phyloP scores from a whole-genome alignment of 2,329 filamentous ascomycete genomes.

The Penicillium aurantiogriseum region DNA sequence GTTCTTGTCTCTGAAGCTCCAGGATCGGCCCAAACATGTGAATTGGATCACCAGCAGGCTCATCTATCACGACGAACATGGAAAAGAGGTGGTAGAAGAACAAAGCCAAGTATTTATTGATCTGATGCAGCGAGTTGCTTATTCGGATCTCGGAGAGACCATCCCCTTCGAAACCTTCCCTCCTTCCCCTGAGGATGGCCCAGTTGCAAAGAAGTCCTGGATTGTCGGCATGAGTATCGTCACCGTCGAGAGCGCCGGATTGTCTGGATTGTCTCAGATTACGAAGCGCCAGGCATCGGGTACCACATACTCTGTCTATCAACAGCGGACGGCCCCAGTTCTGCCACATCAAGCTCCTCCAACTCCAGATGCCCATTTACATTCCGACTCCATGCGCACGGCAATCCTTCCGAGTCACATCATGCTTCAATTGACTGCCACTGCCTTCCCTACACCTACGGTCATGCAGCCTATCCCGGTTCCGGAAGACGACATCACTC shows the following conservation, averaged over 20 bases:
- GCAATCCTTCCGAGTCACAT: constrained; percentile 48
- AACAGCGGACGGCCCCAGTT: constrained; percentile 47
- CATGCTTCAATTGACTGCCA: constrained; percentile 45
- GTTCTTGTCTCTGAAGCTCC: constrained; percentile 86
- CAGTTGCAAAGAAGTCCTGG: constrained; percentile 49
- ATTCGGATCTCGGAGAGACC: constrained; percentile 76
- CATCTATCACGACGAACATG: constrained; percentile 71
- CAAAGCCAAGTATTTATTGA: constrained; percentile 92
- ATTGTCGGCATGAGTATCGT: constrained; percentile 53
- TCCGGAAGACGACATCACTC: constrained; percentile 68
- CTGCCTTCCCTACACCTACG: constrained; percentile 44
- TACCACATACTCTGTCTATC: constrained; percentile 50
- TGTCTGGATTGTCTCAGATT: constrained; percentile 49
- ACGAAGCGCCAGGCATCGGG: constrained; percentile 53
- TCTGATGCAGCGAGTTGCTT: constrained; percentile 87
- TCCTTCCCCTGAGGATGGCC: constrained; percentile 42
- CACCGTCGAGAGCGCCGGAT: constrained; percentile 49
- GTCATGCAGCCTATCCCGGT: constrained; percentile 71
- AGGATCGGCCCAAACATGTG: constrained; percentile 79
- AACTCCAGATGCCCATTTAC: constrained; percentile 40
- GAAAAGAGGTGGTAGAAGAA: constrained; percentile 76
- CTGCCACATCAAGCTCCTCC: constrained; percentile 47
- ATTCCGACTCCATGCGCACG: constrained; percentile 40
- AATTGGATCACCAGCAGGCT: constrained; percentile 87
- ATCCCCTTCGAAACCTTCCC: constrained; percentile 44